Evolutionary conservation across 192 early-diverging fungal genomes (phyloP).

Genomic region (Linnemannia schmuckeri): DNA sequence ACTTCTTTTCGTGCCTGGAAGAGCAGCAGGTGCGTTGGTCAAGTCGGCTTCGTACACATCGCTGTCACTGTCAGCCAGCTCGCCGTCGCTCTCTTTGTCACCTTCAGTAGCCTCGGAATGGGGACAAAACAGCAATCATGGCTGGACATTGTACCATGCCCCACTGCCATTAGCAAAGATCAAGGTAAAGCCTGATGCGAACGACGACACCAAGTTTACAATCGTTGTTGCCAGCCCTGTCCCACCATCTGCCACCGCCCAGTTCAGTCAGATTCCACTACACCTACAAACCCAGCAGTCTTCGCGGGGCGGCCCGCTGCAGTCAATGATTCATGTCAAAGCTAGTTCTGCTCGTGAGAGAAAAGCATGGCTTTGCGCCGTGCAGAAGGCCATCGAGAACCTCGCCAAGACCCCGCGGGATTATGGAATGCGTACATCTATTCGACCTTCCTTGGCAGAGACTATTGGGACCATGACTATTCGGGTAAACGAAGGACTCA

Average conservation of each 20-base stretch:
- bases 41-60: constrained; percentile 9
- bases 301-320: neutral
- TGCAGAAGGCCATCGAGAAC: constrained; percentile 35
- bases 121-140: constrained; percentile 9
- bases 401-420: constrained; percentile 37
- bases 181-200: constrained; percentile 11
- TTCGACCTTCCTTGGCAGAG: constrained; percentile 38
- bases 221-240: constrained; percentile 13
- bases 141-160: constrained; percentile 35
- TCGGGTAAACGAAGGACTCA: constrained; percentile 21
- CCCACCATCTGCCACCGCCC: neutral
- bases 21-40: neutral
- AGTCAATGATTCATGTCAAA: constrained; percentile 37
- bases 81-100: constrained; percentile 7
- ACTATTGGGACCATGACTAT: constrained; percentile 48
- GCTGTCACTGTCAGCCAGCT: neutral
- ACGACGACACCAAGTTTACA: constrained; percentile 26
- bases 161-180: constrained; percentile 39
- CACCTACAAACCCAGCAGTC: constrained; percentile 25
- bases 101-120: constrained; percentile 8
- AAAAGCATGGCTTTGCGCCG: constrained; percentile 14
- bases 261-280: constrained; percentile 9
- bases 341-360: constrained; percentile 21
- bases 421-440: constrained; percentile 43
- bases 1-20: constrained; percentile 61